phyloP scores from a whole-genome alignment of 2,329 filamentous ascomycete genomes.

The Verticillium isaacii region DNA sequence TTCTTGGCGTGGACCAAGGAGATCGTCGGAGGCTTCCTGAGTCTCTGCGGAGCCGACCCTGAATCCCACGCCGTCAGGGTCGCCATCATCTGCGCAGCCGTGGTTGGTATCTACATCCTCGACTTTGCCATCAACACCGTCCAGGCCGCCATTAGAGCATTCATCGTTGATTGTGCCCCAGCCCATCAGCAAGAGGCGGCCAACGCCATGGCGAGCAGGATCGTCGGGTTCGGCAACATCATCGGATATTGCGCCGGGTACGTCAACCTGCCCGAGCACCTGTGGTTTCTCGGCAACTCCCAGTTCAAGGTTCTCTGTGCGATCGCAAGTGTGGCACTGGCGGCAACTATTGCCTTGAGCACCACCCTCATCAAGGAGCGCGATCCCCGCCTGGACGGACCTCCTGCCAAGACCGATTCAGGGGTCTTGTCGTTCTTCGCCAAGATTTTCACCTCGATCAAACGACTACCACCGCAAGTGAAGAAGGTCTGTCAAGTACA shows the following conservation, averaged over 20 bases:
- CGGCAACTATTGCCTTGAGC: slow-evolving; percentile 65
- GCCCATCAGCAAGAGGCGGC: slow-evolving; percentile 90
- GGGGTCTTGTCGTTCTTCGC: slow-evolving; percentile 77
- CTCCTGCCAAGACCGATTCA: slow-evolving; percentile 51
- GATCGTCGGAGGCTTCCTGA: slow-evolving; percentile 62
- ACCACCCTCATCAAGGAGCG: slow-evolving; percentile 68
- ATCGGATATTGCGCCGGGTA: slow-evolving; percentile 86
- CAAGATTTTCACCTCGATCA: slow-evolving; percentile 71
- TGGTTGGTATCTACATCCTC: slow-evolving; percentile 81
- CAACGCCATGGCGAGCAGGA: slow-evolving; percentile 89
- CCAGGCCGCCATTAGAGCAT: slow-evolving; percentile 85
- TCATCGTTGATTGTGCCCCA: slow-evolving; percentile 90
- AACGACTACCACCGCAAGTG: slow-evolving; percentile 75
- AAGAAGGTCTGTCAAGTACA: slow-evolving; percentile 76
- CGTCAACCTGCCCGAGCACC: slow-evolving; percentile 65
- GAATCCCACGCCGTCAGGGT: slow-evolving; percentile 60
- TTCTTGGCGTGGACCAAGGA: slow-evolving; percentile 71
- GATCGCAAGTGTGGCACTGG: slow-evolving; percentile 72
- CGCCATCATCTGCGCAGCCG: slow-evolving; percentile 70
- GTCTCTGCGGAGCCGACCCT: slow-evolving; percentile 66
- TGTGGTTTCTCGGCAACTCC: slow-evolving; percentile 78
- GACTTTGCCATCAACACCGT: slow-evolving; percentile 98
- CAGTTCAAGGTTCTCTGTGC: slow-evolving; percentile 93
- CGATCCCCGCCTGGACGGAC: slow-evolving; percentile 70
- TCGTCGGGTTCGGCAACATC: slow-evolving; percentile 86